phyloP scores from a whole-genome alignment of 805 yeast species.

The Komagataella ulmi region DNA sequence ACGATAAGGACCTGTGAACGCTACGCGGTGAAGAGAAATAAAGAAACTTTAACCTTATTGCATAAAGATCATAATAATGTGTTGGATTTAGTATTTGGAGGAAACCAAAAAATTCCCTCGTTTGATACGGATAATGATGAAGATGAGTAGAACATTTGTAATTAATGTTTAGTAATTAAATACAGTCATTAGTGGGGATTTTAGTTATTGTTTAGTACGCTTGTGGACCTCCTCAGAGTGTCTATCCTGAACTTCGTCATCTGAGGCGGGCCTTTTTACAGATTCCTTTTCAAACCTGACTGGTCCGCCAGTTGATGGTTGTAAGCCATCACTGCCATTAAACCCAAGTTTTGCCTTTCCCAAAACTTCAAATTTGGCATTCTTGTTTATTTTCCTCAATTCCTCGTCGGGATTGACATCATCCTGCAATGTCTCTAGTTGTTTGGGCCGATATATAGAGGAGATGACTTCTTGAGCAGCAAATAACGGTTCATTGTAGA shows the following conservation, averaged over 20 bases:
- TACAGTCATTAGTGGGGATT: neutral
- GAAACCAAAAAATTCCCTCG: constrained; percentile 1
- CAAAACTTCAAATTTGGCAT: constrained; percentile 5
- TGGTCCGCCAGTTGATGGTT: constrained; percentile 8
- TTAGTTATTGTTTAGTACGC: neutral
- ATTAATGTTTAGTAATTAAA: neutral
- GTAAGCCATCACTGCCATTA: constrained; percentile 1
- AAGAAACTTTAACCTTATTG: constrained; percentile 16
- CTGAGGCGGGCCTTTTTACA: neutral
- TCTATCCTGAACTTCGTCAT: constrained; percentile 1
- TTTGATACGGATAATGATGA: constrained; percentile 4
- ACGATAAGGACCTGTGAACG: constrained; percentile 78
- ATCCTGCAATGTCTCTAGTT: constrained; percentile 5
- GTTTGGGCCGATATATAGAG: constrained; percentile 31
- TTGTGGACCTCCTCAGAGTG: constrained; percentile 1
- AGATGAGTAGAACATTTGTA: neutral
- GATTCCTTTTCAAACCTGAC: constrained; percentile 14
- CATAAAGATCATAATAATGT: constrained; percentile 7
- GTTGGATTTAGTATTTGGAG: constrained; percentile 3
- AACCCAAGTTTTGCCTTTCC: constrained; percentile 7
- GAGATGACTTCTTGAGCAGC: constrained; percentile 35
- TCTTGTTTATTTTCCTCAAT: constrained; percentile 4
- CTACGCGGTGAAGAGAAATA: constrained; percentile 40
- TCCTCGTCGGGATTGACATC: constrained; percentile 8
- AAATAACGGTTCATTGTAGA: constrained; percentile 49